Base-by-base conservation (phyloP, 129 eudicot genomes). In the Glebionis coronaria region DNA sequence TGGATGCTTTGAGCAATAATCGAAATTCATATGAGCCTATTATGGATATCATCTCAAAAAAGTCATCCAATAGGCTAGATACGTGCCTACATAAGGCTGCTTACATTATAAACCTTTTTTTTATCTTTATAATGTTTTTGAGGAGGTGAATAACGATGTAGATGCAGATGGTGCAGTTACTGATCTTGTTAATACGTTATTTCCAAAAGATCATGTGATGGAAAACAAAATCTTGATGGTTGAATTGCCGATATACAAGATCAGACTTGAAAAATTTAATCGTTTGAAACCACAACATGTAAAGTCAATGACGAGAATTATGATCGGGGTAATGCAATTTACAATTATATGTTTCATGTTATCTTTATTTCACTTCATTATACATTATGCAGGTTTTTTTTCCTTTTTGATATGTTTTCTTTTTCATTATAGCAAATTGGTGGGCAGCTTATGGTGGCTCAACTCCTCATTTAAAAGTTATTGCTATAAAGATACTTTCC, bases 191-290 rank as follows among this genome's bases (percentile, higher is more conserved):
- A 23, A 14, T 19, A 67, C 14, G 4, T 13, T 61, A 16, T n/a
- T 3, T 35, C 46, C 4, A 12, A 16, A 18, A 66, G 58, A 51
- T 25, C 16, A 25, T n/a, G 16, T 0, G 1, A 14, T 47, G 45
- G 16, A 66, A 66, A 49, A 66, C 12, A 44, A 28, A 15, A 54
- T 68, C 19, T 19, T 68, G 52, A 31, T 13, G 38, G 73, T 31
- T 53, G 63, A 68, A 19, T 54, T 68, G 52, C 38, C 51, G 2
- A 16, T 68, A 1, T 68, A 53, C 38, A 52, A 31, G 63, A 9
- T 51, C 27, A 68, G 55, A 53, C 52, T 9, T 9, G 53, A 12
- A 47, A 47, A 47, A 0, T 47, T 47, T 47, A 7, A n/a, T 47
- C 53, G 53, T 7, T 47, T 9, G 53, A 7, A 47, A 7, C 13